Evolutionary conservation across 345 rosid species (phyloP), one percentile per base, ranked within the genome.

Genomic region (Odontarrhena argentea): DNA sequence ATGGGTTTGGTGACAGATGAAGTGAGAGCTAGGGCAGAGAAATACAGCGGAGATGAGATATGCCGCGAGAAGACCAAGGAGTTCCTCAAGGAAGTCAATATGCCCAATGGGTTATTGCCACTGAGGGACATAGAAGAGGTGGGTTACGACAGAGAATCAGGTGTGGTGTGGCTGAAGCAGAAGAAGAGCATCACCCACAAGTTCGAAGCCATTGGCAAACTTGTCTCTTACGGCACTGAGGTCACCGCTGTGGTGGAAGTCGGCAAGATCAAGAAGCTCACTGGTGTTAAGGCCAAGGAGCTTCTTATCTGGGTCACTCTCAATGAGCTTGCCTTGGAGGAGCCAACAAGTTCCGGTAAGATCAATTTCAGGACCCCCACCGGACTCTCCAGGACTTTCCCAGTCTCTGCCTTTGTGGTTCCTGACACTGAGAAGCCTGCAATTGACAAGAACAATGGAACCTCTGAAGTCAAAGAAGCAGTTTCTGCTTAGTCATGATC

Each of bases 281-380:
- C 89, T 0, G 98, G 98, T 5, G 98, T 93, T 11, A 90, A 93
- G 85, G 79, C 89, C 61, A 90, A 90, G 81, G 98, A 93, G 86
- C 86, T 93, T 45, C 73, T 93, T 57, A 8, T 90, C 13, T 93
- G 98, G 98, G 38, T 93, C n/a, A 44, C 84, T 11, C 73, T 93
- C 34, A 47, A 80, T 51, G 96, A 90, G 13, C 92, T 93, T 64
- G 83, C 35, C 43, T 7, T 80, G 34, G 84, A 90, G 30, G 83
- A 84, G 11, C 82, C 91, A 0, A 60, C 74, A 3, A 84, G 78
- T 9, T 71, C 70, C 2, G 69, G 62, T 11, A 90, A 85, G 69
- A 82, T 93, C 74, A 88, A 88, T 43, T 88, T 90, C 84, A 76
- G 81, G 83, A 79, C 94, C 22, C 91, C 98, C 0, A 11, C 96